Conservation (phyloP, 306 rosid genomes). For the Dalbergia cochinchinensis region DNA sequence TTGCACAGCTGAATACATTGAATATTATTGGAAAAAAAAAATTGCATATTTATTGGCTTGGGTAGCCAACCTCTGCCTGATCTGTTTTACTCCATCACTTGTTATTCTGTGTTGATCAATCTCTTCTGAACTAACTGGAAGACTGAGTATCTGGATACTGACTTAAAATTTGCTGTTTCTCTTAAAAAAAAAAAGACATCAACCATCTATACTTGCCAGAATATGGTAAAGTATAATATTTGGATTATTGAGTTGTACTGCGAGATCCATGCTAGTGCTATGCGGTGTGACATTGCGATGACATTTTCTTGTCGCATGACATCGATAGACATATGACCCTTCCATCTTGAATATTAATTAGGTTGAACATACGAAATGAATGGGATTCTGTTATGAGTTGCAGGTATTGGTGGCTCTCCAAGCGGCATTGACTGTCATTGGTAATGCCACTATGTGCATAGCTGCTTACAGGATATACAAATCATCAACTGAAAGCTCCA, state of each 20-base stretch:
- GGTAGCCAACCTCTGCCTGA: slow-evolving; percentile 6
- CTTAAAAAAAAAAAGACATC: background rate
- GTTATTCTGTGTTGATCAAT: slow-evolving; percentile 5
- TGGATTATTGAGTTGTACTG: slow-evolving; percentile 16
- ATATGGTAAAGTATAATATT: background rate
- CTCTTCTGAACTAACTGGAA: slow-evolving; percentile 14
- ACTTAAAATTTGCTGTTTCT: slow-evolving; percentile 3
- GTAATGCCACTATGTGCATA: slow-evolving; percentile 87
- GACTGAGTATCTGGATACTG: background rate
- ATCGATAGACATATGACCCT: slow-evolving; percentile 11
- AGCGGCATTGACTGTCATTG: slow-evolving; percentile 87
- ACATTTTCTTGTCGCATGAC: slow-evolving; percentile 26
- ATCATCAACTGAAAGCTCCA: slow-evolving; percentile 69
- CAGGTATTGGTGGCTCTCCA: slow-evolving; percentile 97
- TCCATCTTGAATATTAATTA: slow-evolving; percentile 41
- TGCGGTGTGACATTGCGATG: slow-evolving; percentile 28
- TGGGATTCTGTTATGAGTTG: slow-evolving; percentile 45
- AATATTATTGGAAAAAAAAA: background rate
- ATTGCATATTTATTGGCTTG: background rate
- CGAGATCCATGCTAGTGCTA: background rate
- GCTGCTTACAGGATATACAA: slow-evolving; percentile 91
- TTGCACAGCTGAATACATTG: background rate
- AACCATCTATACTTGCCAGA: background rate
- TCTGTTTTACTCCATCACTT: background rate
- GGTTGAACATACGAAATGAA: slow-evolving; percentile 36